Evolutionary conservation across 495 filamentous ascomycete genomes (phyloP).

Genomic region (Cercophora sp.): DNA sequence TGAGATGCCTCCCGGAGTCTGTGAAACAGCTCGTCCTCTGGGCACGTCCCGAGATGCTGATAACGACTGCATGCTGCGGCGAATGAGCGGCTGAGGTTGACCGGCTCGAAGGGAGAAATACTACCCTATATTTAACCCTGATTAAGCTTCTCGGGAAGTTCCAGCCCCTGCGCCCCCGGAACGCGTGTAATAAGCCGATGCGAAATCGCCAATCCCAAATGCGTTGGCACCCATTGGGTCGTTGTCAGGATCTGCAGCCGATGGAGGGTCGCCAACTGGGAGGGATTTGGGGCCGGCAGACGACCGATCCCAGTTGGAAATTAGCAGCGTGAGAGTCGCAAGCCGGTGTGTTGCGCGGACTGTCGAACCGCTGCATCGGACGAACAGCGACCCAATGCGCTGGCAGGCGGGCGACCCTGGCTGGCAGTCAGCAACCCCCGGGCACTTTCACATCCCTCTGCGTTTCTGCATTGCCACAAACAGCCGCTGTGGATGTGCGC

Average conservation of each 20-base stretch:
- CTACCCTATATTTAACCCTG: constrained; percentile 2
- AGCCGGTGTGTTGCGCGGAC: not conserved
- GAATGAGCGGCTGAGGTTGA: not conserved
- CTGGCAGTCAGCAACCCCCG: constrained; percentile 3
- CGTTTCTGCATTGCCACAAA: constrained; percentile 7
- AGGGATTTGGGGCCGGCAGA: too few species aligned
- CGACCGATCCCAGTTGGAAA: constrained; percentile 1
- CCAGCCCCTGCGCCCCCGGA: not conserved
- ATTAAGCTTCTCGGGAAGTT: not conserved
- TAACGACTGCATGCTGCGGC: not conserved
- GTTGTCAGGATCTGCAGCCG: constrained; percentile 1
- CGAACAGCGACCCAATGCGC: not conserved
- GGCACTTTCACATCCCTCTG: constrained; percentile 2
- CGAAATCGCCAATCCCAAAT: too few species aligned
- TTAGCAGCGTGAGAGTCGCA: not conserved
- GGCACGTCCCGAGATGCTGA: too few species aligned
- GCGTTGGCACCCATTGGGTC: constrained; percentile 2
- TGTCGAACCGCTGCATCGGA: not conserved
- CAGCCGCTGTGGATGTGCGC: too few species aligned
- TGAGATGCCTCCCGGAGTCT: too few species aligned
- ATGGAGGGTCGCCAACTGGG: too few species aligned
- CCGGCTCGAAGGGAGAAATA: not conserved
- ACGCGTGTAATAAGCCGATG: constrained; percentile 5
- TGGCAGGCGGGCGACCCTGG: not conserved
- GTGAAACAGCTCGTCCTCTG: too few species aligned